These are phyloP conservation scores for Rhodotorula sp. DNA, from an alignment of 1,284 basidiomycete genomes.

Conservation along the genomic window DNA sequence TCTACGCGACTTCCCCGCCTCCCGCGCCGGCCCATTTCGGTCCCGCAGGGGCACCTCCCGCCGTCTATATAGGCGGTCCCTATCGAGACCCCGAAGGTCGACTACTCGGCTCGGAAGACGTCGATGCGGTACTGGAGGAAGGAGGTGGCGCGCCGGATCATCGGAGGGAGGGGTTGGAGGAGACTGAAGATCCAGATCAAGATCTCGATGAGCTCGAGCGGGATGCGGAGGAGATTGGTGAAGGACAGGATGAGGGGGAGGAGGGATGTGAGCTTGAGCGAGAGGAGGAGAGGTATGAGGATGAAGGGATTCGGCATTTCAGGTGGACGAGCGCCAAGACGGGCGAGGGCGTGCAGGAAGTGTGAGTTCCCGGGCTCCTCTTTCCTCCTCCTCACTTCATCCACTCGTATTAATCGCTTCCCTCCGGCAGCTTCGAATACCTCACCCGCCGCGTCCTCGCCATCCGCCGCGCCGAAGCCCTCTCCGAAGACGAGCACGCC, in stretches of 20 bases:
- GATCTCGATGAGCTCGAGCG: background rate
- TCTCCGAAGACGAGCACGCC: slow-evolving; percentile 13
- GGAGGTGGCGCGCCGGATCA: background rate
- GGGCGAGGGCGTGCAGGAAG: slow-evolving; percentile 40
- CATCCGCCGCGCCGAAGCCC: background rate
- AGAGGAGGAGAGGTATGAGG: slow-evolving; percentile 15
- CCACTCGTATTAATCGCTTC: background rate
- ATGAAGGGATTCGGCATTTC: slow-evolving; percentile 40
- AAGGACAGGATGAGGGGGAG: background rate
- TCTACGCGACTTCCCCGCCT: slow-evolving; percentile 11
- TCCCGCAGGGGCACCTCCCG: slow-evolving; percentile 1
- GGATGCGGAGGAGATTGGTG: background rate
- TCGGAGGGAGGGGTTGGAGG: background rate
- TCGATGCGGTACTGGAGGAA: background rate
- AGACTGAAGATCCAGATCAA: background rate
- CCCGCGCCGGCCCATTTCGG: slow-evolving; percentile 16
- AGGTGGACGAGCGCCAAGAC: slow-evolving; percentile 39
- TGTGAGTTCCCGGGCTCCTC: slow-evolving; percentile 14
- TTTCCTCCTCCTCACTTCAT: background rate
- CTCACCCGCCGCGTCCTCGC: slow-evolving; percentile 10
- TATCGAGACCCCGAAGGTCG: background rate
- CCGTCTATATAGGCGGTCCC: slow-evolving; percentile 12
- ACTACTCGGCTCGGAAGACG: background rate
- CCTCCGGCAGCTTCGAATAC: slow-evolving; percentile 16
- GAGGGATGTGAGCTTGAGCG: background rate